Conservation (phyloP, 306 rosid genomes). For the Urtica urens region DNA sequence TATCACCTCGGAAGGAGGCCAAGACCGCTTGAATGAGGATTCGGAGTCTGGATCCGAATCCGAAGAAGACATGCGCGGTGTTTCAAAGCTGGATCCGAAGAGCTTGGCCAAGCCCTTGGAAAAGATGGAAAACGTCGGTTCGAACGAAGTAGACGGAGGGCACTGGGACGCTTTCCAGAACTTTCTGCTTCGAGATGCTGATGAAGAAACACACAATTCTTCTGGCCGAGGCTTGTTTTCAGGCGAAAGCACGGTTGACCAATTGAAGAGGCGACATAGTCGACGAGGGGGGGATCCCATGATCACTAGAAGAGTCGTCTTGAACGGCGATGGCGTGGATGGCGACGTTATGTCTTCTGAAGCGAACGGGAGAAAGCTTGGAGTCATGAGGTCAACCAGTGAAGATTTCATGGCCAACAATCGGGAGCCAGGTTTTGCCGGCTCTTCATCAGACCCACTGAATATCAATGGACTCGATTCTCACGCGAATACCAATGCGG, state of each 20-base stretch:
- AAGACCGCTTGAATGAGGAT: constrained; percentile 52
- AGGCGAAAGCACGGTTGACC: constrained; percentile 35
- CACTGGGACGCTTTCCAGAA: constrained; percentile 91
- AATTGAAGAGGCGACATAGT: constrained; percentile 32
- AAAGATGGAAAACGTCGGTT: constrained; percentile 34
- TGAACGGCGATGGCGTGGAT: constrained; percentile 22
- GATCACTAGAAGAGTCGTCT: constrained; percentile 35
- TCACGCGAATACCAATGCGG: constrained; percentile 27
- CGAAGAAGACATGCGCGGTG: constrained; percentile 35
- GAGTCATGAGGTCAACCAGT: constrained; percentile 35
- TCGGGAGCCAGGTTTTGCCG: constrained; percentile 33
- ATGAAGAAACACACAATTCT: constrained; percentile 51
- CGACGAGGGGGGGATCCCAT: constrained; percentile 53
- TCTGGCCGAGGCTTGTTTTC: constrained; percentile 54
- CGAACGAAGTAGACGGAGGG: constrained; percentile 50
- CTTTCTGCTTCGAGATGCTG: constrained; percentile 78
- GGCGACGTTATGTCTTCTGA: constrained; percentile 50
- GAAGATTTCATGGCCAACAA: constrained; percentile 68
- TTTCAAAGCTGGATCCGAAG: constrained; percentile 15
- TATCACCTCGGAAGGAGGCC: constrained; percentile 61
- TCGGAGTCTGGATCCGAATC: constrained; percentile 51
- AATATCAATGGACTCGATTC: constrained; percentile 42
- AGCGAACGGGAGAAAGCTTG: constrained; percentile 45
- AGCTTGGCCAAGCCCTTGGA: constrained; percentile 39
- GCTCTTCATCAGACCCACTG: constrained; percentile 34